Base-by-base conservation (phyloP, 2,329 filamentous ascomycete genomes). In the Talaromyces piceae region DNA sequence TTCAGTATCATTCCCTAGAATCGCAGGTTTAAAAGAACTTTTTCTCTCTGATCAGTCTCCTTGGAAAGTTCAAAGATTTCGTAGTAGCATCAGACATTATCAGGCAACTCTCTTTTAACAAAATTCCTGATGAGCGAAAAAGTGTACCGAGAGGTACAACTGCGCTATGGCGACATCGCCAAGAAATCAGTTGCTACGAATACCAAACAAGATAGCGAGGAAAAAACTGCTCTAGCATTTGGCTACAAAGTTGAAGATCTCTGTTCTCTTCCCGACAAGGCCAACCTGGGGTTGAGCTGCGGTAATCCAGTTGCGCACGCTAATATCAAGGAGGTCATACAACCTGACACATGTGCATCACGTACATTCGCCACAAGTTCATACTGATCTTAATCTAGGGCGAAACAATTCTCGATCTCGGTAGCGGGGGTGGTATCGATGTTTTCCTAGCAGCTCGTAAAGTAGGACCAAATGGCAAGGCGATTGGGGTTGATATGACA, bases 401-500 rank as follows among this genome's bases (percentile, higher is more conserved):
- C 12, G 80, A 83, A 59, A 78, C 72, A 0, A 72, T 82, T 2
- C 63, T 83, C 51, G 80, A 82, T 56, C 66, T 83, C 1, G 80
- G 80, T 2, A 74, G 72, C 54, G 79, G 81, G 2, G 78, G 75
- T 6, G 80, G 80, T 0, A 77, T 83, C 41, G 80, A 83, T 58
- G 73, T 77, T 16, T 80, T 82, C 54, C 71, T 77, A 3, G 78
- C 79, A 9, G 70, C 76, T 3, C 66, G 66, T 23, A 77, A 72
- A 57, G 72, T 82, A 31, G 78, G 78, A 0, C 44, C 57, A 0
- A 62, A 60, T 3, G 79, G 79, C 1, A 72, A 65, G 25, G 77
- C 69, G 3, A 76, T 82, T 45, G 81, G 80, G 6, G 67, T 83
- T 4, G 80, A 84, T 57, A 82, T 83, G 76, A 83, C 77, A 56